phyloP scores from a whole-genome alignment of 1,284 basidiomycete genomes.

The Peniophora sp. region DNA sequence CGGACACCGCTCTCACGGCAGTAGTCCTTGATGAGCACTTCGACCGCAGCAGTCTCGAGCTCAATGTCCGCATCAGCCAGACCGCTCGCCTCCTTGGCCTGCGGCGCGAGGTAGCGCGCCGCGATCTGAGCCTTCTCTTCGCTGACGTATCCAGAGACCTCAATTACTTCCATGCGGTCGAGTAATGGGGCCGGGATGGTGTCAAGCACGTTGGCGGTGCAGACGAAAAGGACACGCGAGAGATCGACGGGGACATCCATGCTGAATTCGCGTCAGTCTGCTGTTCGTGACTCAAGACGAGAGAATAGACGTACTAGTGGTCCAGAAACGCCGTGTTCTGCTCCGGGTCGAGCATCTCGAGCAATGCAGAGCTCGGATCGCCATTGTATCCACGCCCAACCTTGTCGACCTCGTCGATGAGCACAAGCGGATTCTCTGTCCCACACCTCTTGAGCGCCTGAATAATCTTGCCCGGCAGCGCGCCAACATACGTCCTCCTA shows the following conservation, averaged over 20 bases:
- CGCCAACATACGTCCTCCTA: conserved; percentile 92
- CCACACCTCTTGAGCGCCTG: conserved; percentile 96
- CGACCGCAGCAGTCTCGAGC: conserved; percentile 75
- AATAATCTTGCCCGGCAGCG: conserved; percentile 96
- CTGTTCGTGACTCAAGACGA: background rate
- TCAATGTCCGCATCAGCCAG: conserved; percentile 78
- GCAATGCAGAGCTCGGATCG: conserved; percentile 87
- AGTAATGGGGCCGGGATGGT: conserved; percentile 95
- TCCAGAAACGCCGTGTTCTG: conserved; percentile 96
- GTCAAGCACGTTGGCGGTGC: conserved; percentile 92
- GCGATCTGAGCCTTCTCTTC: conserved; percentile 96
- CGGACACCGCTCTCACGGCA: conserved; percentile 95
- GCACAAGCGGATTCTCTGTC: conserved; percentile 92
- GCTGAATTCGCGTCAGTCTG: conserved; percentile 28
- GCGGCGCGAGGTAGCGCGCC: conserved; percentile 85
- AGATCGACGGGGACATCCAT: conserved; percentile 98
- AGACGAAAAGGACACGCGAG: conserved; percentile 94
- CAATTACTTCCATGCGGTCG: conserved; percentile 96
- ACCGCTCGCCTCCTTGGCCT: conserved; percentile 89
- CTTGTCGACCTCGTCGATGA: conserved; percentile 99
- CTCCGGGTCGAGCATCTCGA: conserved; percentile 98
- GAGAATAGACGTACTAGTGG: conserved; percentile 65
- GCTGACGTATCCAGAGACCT: conserved; percentile 94
- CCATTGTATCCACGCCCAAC: conserved; percentile 95
- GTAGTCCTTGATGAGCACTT: conserved; percentile 92